Evolutionary conservation across 2,329 filamentous ascomycete genomes (phyloP), one percentile per base, ranked within the genome.

Genomic region (Pseudogymnoascus sp.): DNA sequence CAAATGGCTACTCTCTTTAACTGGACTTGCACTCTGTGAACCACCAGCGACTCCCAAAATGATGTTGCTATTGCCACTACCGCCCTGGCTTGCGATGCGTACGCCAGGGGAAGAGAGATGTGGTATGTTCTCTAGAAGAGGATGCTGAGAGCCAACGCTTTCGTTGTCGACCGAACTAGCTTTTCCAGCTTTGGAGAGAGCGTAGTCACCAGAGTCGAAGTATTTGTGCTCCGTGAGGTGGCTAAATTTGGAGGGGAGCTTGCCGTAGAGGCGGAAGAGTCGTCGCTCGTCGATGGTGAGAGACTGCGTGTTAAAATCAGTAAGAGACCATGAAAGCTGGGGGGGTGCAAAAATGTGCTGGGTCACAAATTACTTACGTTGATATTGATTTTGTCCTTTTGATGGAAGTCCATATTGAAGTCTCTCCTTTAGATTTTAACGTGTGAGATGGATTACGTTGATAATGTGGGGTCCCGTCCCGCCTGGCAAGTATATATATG

Each of bases 201-300:
- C 92, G 72, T 96, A 96, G 79, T 96, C 92, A 72, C 92, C 92
- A 64, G 89, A 94, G 80, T 96, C 92, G 77, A 96, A 96, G 80
- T 96, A 96, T 80, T 96, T 99, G 80, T 94, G 92, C 77, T 97
- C 93, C 84, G 97, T 97, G 74, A 97, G 85, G 75, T 97, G 96
- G 76, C 97, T 93, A 76, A 92, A 95, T 76, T 94, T 94, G 77
- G 89, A 96, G 67, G 94, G 94, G 64, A 97, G 87, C 79, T 97
- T 97, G 78, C 94, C 94, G 77, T 99, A 99, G 67, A 97, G 88
- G 67, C 92, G 89, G 82, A 97, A 94, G 73, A 97, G 87, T 66
- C 90, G 90, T 78, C 97, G 92, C 82, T 99, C 94, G 72, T 99
- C 94, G 65, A 92, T 88, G 61, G 89, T 89, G 77, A 97, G 84